Base-by-base conservation (phyloP, 164 flowering plant species). In the Tinospora cordifolia region DNA sequence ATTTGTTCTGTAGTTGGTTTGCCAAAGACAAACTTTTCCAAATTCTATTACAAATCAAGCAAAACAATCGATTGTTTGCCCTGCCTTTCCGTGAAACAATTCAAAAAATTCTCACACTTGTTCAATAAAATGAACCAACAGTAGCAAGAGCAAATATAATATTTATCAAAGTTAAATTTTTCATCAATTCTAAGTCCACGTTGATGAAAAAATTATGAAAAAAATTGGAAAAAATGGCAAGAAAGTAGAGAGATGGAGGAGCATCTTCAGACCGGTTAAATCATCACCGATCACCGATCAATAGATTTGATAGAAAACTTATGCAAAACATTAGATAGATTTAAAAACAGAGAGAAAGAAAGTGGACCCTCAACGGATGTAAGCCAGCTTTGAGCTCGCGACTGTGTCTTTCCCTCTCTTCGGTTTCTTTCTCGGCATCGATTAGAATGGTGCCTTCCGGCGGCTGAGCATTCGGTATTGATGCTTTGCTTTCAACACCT, bases 321-420 rank as follows among this genome's bases (percentile, higher is more conserved):
- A 9, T 4, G 24, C 21, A 19, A 54, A 54, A 54, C 24, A 54
- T 21, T 30, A 24, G 24, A 62, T 7, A 6, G 57, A 64, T 11
- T n/a, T 17, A 46, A 65, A 30, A 34, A 41, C 13, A 24, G n/a
- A 68, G 49, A 24, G 44, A 30, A 25, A 60, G 68, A 72, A 30
- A 63, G 47, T 63, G 30, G 22, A 89, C 97, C 91, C 83, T 86
- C 63, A 91, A 83, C 21, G 97, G 97, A 79, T 93, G 98, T n/a
- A 93, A 79, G 41, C 94, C 93, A 57, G 92, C 87, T 81, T 87
- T 93, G 80, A 85, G 85, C 17, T 93, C 96, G 69, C 86, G 90
- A 65, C 83, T 77, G 6, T 81, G 83, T 44, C 93, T 84, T 69
- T 88, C 89, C 19, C 81, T 78, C 19, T 80, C 94, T 68, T 84